phyloP scores from a whole-genome alignment of 2,329 filamentous ascomycete genomes.

The Ophiognomonia clavigignenti-juglandacearum region DNA sequence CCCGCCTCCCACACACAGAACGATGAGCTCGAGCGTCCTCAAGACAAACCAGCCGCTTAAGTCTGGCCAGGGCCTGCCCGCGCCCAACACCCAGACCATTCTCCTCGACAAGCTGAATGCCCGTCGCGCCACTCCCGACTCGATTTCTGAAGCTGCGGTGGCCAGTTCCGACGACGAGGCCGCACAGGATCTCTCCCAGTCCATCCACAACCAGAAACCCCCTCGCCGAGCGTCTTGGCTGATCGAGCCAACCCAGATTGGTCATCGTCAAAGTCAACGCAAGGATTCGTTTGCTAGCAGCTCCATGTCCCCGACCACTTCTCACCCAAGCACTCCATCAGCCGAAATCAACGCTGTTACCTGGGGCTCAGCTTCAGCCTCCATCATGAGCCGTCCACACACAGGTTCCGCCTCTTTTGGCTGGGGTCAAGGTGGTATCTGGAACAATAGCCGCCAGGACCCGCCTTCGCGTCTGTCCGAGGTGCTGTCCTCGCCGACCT shows the following conservation, averaged over 20 bases:
- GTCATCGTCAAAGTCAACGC: constrained; percentile 54
- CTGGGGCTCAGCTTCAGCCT: constrained; percentile 48
- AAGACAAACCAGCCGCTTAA: constrained; percentile 49
- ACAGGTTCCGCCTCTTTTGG: constrained; percentile 49
- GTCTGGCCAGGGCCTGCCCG: constrained; percentile 42
- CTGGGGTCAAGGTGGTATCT: constrained; percentile 72
- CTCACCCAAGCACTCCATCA: constrained; percentile 76
- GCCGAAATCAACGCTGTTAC: constrained; percentile 52
- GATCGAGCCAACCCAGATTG: constrained; percentile 68
- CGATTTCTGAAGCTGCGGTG: constrained; percentile 72
- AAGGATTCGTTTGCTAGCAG: constrained; percentile 73
- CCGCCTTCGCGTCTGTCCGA: constrained; percentile 69
- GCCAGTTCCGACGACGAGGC: constrained; percentile 92
- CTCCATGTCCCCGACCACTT: constrained; percentile 73
- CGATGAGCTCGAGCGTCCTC: constrained; percentile 47
- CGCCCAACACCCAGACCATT: constrained; percentile 57
- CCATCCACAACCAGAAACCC: constrained; percentile 53
- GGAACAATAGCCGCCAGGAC: constrained; percentile 76
- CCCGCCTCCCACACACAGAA: constrained; percentile 16
- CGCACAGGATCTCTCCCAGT: constrained; percentile 49
- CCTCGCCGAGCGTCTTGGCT: constrained; percentile 77
- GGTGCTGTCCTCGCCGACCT: constrained; percentile 71
- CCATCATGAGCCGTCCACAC: constrained; percentile 42
- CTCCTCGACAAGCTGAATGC: constrained; percentile 72
- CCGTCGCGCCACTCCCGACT: constrained; percentile 80